These are phyloP conservation scores for Aspergillus sclerotioniger DNA, from an alignment of 495 filamentous ascomycete species.

Conservation along the genomic window DNA sequence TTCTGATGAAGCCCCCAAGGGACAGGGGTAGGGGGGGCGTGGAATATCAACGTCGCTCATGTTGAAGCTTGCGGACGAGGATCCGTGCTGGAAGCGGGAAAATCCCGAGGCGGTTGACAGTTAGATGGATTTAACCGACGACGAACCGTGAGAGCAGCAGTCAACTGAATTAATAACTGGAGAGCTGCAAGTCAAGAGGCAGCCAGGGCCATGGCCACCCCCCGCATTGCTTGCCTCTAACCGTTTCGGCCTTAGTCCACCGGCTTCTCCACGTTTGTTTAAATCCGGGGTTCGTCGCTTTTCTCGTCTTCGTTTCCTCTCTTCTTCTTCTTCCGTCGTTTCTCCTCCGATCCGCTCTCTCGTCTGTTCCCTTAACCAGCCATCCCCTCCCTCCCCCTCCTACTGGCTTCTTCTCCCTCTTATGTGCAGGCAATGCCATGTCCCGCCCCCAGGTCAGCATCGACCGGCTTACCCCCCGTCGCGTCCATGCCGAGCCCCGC, in stretches of 20 bases:
- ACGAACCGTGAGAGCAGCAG: too few species aligned
- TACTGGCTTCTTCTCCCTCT: constrained; percentile 2
- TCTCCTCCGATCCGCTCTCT: background rate
- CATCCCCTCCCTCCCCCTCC: constrained; percentile 5
- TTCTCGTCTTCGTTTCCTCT: constrained; percentile 10
- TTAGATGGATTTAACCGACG: constrained; percentile 8
- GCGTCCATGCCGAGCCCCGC: constrained; percentile 70
- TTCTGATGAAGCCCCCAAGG: too few species aligned
- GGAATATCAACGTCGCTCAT: background rate
- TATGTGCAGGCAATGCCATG: constrained; percentile 40
- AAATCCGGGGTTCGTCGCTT: constrained; percentile 14
- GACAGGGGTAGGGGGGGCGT: background rate
- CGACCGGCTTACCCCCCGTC: constrained; percentile 72
- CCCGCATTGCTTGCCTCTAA: background rate
- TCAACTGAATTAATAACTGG: too few species aligned
- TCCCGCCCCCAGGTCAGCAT: constrained; percentile 81
- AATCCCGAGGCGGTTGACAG: constrained; percentile 11
- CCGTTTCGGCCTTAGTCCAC: constrained; percentile 13
- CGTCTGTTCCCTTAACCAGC: constrained; percentile 1
- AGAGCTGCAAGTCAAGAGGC: background rate
- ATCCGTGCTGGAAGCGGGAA: constrained; percentile 23
- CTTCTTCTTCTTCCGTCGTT: constrained; percentile 7
- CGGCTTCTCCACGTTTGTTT: constrained; percentile 29
- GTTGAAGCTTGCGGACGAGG: constrained; percentile 9
- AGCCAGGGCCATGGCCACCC: background rate